Evolutionary conservation across 257 asterid genomes (phyloP).

Genomic region (Ilex asprella): DNA sequence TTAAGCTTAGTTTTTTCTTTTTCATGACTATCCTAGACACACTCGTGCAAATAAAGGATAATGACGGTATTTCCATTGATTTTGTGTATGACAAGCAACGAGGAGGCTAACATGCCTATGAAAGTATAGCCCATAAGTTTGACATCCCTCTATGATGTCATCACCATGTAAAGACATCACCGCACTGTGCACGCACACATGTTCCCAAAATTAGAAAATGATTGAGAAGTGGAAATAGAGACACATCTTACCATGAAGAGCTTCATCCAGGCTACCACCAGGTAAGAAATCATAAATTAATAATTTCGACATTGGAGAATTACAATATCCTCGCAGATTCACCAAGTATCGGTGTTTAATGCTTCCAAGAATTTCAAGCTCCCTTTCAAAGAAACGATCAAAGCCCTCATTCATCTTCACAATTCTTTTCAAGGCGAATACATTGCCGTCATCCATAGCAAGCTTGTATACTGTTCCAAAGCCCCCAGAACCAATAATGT

Average conservation of each 20-base stretch:
- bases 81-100: no score
- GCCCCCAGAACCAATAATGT: conserved; percentile 85
- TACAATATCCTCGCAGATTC: conserved; percentile 89
- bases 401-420: conserved; percentile 76
- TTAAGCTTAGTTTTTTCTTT: no score
- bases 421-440: conserved; percentile 80
- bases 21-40: no score
- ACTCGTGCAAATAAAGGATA: no score
- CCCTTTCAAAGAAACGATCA: conserved; percentile 84
- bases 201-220: no score
- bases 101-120: no score
- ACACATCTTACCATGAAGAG: conserved; percentile 56
- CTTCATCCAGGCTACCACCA: conserved; percentile 93
- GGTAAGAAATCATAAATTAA: conserved; percentile 73
- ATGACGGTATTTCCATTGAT: no score
- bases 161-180: no score
- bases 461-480: conserved; percentile 93
- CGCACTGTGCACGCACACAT: no score
- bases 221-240: no score
- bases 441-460: conserved; percentile 85
- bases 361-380: conserved; percentile 94
- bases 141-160: no score
- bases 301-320: conserved; percentile 73
- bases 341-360: conserved; percentile 78
- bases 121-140: no score